These are phyloP conservation scores for Chlorella vulgaris DNA, from an alignment of 139 green algal species.

Conservation along the genomic window DNA sequence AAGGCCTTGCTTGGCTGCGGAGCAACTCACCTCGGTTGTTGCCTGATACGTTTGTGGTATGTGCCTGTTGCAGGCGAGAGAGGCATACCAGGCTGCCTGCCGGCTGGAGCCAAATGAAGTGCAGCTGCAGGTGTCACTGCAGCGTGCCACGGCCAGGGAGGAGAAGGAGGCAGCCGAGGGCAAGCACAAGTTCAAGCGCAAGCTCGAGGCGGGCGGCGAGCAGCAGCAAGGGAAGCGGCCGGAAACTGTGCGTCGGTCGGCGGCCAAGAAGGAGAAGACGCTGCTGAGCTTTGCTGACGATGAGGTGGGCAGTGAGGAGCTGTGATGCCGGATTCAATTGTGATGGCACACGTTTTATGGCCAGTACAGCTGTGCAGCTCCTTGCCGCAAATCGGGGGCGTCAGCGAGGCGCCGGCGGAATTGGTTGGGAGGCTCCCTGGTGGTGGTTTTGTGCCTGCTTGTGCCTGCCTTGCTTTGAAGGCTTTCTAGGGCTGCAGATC, in stretches of 20 bases:
- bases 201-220: neutral
- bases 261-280: conserved; percentile 8
- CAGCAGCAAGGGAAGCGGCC: neutral
- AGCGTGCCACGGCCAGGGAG: conserved; percentile 13
- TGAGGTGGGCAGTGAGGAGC: conserved; percentile 7
- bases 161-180: conserved; percentile 38
- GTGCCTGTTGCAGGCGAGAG: conserved; percentile 47
- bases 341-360: no score
- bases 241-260: neutral
- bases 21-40: no score
- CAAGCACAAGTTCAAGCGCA: conserved; percentile 51
- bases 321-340: neutral
- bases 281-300: conserved; percentile 21
- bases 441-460: no score
- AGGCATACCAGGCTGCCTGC: conserved; percentile 70
- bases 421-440: no score
- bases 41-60: neutral
- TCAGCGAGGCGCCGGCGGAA: no score
- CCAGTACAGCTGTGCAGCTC: no score
- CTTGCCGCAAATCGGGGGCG: no score
- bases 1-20: no score
- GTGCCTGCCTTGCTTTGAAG: no score
- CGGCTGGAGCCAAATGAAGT: conserved; percentile 75
- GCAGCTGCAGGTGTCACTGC: conserved; percentile 37
- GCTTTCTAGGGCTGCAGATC: no score